phyloP scores from a whole-genome alignment of 2,329 filamentous ascomycete species.

The Penicillium verrucosum region DNA sequence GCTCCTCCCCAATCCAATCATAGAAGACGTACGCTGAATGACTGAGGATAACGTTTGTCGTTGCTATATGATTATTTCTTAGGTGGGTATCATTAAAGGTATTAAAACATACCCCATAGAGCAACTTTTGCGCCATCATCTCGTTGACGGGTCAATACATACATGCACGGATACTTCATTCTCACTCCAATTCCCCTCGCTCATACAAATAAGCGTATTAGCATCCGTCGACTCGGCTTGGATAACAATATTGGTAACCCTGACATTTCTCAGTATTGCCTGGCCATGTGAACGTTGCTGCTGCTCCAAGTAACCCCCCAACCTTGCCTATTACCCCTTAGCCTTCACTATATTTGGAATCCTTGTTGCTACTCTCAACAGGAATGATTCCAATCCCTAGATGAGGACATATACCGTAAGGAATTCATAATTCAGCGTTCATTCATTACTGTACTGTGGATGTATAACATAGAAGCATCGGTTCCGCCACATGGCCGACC shows the following conservation, averaged over 20 bases:
- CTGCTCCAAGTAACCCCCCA: background rate
- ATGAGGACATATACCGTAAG: background rate
- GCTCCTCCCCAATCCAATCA: background rate
- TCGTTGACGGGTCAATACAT: background rate
- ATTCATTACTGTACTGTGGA: background rate
- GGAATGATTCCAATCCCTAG: background rate
- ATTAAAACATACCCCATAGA: no score
- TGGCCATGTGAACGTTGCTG: background rate
- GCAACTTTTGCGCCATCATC: background rate
- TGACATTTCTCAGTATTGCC: background rate
- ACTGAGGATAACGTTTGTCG: background rate
- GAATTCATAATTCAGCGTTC: background rate
- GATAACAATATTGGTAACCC: no score
- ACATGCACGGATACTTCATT: background rate
- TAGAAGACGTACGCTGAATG: background rate
- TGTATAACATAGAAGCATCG: background rate
- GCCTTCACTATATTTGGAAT: background rate
- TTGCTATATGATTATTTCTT: background rate
- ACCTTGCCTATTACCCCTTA: background rate
- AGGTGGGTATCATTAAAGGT: no score
- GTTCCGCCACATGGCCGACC: background rate
- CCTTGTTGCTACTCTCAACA: background rate
- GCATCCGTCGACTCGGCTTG: background rate
- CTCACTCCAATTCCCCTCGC: conserved; percentile 19
- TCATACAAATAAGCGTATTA: conserved; percentile 19